These are phyloP conservation scores for Pythium utonaiense DNA, from an alignment of 352 stramenopile genomes.

Conservation along the genomic window DNA sequence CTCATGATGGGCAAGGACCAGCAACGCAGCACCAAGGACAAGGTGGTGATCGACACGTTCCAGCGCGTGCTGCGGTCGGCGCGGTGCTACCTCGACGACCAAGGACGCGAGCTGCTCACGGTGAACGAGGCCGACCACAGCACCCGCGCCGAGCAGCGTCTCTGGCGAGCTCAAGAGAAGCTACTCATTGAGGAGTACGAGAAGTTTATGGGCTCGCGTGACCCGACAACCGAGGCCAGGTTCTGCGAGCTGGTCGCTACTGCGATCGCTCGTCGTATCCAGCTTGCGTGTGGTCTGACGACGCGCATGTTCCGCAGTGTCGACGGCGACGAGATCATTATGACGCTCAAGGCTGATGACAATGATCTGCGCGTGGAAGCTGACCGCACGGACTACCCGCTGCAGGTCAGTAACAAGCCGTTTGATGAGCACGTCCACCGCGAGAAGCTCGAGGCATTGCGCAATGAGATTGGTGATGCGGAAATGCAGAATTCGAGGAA, in stretches of 20 bases:
- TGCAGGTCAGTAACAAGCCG: slow-evolving; percentile 74
- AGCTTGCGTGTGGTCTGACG: slow-evolving; percentile 73
- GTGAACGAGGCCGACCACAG: slow-evolving; percentile 50
- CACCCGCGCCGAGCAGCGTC: slow-evolving; percentile 37
- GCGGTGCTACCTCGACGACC: slow-evolving; percentile 72
- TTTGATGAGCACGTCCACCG: slow-evolving; percentile 54
- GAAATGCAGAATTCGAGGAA: slow-evolving; percentile 50
- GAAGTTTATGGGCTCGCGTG: slow-evolving; percentile 35
- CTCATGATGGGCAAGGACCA: slow-evolving; percentile 68
- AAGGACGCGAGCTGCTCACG: slow-evolving; percentile 39
- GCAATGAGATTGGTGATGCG: slow-evolving; percentile 46
- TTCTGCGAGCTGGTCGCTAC: slow-evolving; percentile 75
- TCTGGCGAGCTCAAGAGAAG: slow-evolving; percentile 34
- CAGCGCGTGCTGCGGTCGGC: slow-evolving; percentile 59
- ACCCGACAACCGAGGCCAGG: slow-evolving; percentile 43
- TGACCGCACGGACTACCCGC: slow-evolving; percentile 62
- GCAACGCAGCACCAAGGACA: slow-evolving; percentile 29
- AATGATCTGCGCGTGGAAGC: slow-evolving; percentile 68
- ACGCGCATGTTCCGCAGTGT: slow-evolving; percentile 80
- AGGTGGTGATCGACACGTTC: slow-evolving; percentile 70
- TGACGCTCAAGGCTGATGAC: slow-evolving; percentile 78
- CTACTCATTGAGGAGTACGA: slow-evolving; percentile 64
- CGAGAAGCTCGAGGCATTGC: slow-evolving; percentile 47
- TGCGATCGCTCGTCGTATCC: slow-evolving; percentile 55
- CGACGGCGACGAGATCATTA: slow-evolving; percentile 76